Percentiles rank a stretch among this genome's conserved stretches.
These are phyloP conservation scores for Nymphaea colorata DNA, from an alignment of 164 flowering plant genomes.

Conservation along the genomic window DNA sequence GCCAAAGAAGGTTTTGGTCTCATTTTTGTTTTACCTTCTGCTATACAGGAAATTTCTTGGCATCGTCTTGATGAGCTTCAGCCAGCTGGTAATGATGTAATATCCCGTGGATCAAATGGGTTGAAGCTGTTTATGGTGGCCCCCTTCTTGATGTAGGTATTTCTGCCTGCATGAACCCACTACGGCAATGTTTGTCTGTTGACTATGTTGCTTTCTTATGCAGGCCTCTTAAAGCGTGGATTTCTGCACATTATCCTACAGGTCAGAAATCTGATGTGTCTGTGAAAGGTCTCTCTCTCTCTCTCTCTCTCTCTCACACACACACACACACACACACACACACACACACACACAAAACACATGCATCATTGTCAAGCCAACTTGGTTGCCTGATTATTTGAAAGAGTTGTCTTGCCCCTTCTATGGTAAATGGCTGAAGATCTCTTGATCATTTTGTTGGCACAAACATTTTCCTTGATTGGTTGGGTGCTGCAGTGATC, in stretches of 20 bases:
- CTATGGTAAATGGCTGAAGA: background rate
- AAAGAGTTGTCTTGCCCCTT: background rate
- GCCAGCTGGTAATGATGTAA: constrained; percentile 53
- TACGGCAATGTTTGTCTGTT: background rate
- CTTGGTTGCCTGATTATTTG: background rate
- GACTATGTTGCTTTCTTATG: constrained; percentile 3
- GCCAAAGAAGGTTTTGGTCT: background rate
- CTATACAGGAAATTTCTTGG: constrained; percentile 89
- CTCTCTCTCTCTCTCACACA: background rate
- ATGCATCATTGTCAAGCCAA: background rate
- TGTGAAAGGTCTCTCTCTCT: constrained; percentile 40
- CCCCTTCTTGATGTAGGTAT: constrained; percentile 69
- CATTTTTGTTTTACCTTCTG: background rate
- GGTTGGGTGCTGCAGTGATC: no score
- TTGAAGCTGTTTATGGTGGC: constrained; percentile 94
- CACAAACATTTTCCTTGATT: background rate
- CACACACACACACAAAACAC: background rate
- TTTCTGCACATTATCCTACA: constrained; percentile 44
- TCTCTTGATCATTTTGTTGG: background rate
- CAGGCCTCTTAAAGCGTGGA: constrained; percentile 87
- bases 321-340: background rate
- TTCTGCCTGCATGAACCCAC: background rate
- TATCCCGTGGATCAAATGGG: constrained; percentile 65
- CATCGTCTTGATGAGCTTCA: constrained; percentile 79
- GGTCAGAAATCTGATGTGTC: constrained; percentile 41